Base-by-base conservation (phyloP, 768 basidiomycete genomes). In the Tulasnella sp. region DNA sequence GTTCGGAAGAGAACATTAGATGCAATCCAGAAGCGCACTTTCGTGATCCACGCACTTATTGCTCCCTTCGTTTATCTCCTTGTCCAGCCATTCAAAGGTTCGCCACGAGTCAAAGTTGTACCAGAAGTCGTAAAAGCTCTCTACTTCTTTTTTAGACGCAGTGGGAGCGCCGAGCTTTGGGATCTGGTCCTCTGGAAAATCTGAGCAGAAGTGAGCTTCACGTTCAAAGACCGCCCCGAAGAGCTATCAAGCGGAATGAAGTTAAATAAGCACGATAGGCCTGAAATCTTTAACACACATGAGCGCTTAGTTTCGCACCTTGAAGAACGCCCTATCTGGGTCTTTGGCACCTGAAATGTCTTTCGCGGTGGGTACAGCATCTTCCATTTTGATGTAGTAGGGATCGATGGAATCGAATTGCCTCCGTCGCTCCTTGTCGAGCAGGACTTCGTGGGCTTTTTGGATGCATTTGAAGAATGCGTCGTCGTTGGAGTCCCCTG, bases 71-170 rank as follows among this genome's bases (percentile, higher is more conserved):
- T 97, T 94, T 59, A 91, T 86, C 71, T 99, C 94, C 78, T 99
- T 98, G 75, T 99, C 94, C 64, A 87, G 75, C 78, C 92, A 97
- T 73, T 99, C 94, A 70, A 97, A 99, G 70, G 85, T 89, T 66
- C 94, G 78, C 94, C 94, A 99, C 65, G 86, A 89, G 72, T 97
- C 94, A 73, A 99, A 94, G 78, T 93, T 94, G 78, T 99, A 98
- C 92, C 92, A 99, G 72, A 94, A 96, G 71, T 97, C 87, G 76
- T 99, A 99, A 78, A 99, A 97, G 4, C 73, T 78, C 70, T 94
- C 89, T 55, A 97, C 93, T 58, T 81, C 80, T 64, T 80, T 79
- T 72, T 96, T 94, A 59, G 82, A 70, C 21, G 84, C 80, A 46
- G 87, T 78, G 61, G 78, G 71, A 27, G 71, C 71, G 9, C 93